These are phyloP conservation scores for Solanum phureja DNA, from an alignment of 257 asterid species.

Conservation along the genomic window DNA sequence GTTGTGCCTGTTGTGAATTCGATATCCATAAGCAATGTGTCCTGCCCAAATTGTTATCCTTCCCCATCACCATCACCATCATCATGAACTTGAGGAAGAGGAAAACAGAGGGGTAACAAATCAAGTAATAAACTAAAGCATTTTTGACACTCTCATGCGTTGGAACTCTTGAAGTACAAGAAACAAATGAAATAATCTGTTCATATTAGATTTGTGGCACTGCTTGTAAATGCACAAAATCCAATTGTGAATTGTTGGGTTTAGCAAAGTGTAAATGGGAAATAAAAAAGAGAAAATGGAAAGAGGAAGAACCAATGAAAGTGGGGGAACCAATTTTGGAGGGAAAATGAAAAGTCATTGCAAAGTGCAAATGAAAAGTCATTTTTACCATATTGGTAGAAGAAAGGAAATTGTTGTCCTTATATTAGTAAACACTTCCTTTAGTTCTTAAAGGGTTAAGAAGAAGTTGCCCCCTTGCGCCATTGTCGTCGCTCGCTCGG, in stretches of 20 bases:
- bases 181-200: not conserved
- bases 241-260: not conserved
- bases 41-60: not conserved
- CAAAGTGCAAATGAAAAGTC: too few species aligned
- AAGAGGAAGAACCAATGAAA: too few species aligned
- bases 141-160: not conserved
- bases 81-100: slow-evolving; percentile 1
- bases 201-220: not conserved
- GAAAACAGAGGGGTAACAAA: not conserved
- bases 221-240: not conserved
- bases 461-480: too few species aligned
- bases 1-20: not conserved
- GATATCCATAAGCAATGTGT: slow-evolving; percentile 40
- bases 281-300: too few species aligned
- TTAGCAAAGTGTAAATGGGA: too few species aligned
- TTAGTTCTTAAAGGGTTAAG: too few species aligned
- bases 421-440: too few species aligned
- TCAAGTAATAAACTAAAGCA: not conserved
- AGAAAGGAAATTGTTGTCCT: too few species aligned
- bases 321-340: too few species aligned
- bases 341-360: too few species aligned
- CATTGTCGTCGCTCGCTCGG: too few species aligned
- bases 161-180: not conserved
- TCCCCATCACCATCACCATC: not conserved
- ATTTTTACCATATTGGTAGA: too few species aligned